Conservation (phyloP, 148 eudicot species). For the Beta vulgaris region DNA sequence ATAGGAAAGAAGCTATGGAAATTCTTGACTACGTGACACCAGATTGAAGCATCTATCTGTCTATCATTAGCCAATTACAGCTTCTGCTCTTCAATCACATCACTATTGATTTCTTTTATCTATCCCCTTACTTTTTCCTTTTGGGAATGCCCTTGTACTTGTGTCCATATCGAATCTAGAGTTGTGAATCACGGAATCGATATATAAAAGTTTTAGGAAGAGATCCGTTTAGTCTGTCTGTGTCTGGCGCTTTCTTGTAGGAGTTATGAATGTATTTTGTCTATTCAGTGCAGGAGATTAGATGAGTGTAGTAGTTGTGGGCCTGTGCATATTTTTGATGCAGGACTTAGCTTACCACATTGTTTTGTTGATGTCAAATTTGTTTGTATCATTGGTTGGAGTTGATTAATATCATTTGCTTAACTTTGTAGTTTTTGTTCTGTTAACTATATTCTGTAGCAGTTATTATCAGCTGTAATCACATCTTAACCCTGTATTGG, state of each 20-base stretch:
- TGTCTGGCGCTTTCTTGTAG: conserved; percentile 11
- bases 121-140: background rate
- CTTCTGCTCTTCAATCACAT: conserved; percentile 6
- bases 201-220: conserved; percentile 27
- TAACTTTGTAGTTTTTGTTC: background rate
- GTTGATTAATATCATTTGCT: conserved; percentile 14
- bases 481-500: too few relatives aligned
- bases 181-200: conserved; percentile 18
- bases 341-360: conserved; percentile 29
- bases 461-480: too few relatives aligned
- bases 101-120: background rate
- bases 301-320: conserved; percentile 23
- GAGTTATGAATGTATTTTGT: conserved; percentile 11
- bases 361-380: conserved; percentile 21
- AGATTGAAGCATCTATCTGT: background rate
- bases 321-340: conserved; percentile 16
- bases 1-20: conserved; percentile 90
- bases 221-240: conserved; percentile 8
- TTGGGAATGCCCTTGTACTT: conserved; percentile 15
- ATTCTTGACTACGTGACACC: conserved; percentile 61
- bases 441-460: too few relatives aligned
- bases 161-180: conserved; percentile 16
- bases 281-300: conserved; percentile 23
- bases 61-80: background rate
- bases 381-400: conserved; percentile 26